Percentiles rank a stretch among this genome's conserved stretches.
Conservation (phyloP, 2,329 filamentous ascomycete genomes). For the Venturia asperata region DNA sequence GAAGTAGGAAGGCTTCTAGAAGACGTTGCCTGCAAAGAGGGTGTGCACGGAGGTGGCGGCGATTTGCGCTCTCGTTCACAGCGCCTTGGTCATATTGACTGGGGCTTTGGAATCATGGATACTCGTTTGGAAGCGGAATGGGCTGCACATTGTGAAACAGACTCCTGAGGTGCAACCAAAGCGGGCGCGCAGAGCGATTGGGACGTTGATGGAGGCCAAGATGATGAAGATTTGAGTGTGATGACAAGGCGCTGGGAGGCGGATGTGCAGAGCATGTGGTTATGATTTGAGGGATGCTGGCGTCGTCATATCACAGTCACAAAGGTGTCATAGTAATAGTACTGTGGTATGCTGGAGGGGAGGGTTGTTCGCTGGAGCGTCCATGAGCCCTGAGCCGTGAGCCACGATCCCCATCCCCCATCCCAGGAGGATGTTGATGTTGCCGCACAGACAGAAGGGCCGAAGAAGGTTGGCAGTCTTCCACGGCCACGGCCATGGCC, state of each 20-base stretch:
- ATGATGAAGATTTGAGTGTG: not conserved
- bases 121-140: not conserved
- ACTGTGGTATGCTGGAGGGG: not conserved
- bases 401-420: no score
- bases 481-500: not conserved
- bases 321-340: no score
- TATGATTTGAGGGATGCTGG: not conserved
- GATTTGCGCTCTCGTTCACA: not conserved
- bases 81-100: slow-evolving; percentile 8
- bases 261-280: not conserved
- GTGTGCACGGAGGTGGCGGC: slow-evolving; percentile 2
- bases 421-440: not conserved
- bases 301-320: not conserved
- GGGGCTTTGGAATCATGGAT: slow-evolving; percentile 11
- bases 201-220: not conserved
- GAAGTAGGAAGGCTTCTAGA: slow-evolving; percentile 16
- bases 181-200: slow-evolving; percentile 8
- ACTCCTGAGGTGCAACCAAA: slow-evolving; percentile 10
- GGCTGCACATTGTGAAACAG: slow-evolving; percentile 7
- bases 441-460: not conserved
- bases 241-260: not conserved
- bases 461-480: slow-evolving; percentile 1
- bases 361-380: not conserved
- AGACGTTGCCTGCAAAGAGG: not conserved
- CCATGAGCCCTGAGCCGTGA: not conserved